Base-by-base conservation (phyloP, 768 basidiomycete genomes). In the Agaricus blazei region DNA sequence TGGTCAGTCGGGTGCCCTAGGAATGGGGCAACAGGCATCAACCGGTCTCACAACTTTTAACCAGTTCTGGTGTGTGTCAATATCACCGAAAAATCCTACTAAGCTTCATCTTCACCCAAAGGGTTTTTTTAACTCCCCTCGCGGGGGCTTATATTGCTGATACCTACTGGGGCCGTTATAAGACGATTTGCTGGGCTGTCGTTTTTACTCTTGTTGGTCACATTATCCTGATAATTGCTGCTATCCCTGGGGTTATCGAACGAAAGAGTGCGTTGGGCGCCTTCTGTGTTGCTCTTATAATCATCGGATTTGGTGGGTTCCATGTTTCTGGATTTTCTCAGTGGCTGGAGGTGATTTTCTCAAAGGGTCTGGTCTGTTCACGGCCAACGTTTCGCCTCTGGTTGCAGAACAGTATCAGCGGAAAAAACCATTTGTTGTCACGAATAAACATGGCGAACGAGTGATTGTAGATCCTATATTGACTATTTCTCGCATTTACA, bases 351-450 rank as follows among this genome's bases (percentile, higher is more conserved):
- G 26, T 68, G 19, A 19, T 9, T n/a, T n/a, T n/a, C n/a, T n/a
- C n/a, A 47, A 19, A 69, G 82, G 87, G 15, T 79, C 87, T 9
- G 88, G 87, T 5, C 71, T 84, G 23, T 88, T 90, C 79, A 90
- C 90, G 69, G 70, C 83, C 1, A 90, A 89, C 65, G 83, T 91
- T 58, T 85, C 84, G 0, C 88, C 89, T 2, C 72, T 92, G 60
- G 76, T 91, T 24, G 90, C 90, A 7, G 90, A 91, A 65, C 90
- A 91, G 63, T 85, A 86, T 63, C 76, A 69, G 54, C 72, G 75
- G 44, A 81, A 77, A 9, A 75, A 74, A 58, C 71, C 75, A 11
- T 87, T 83, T 65, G 69, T 88, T 29, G 40, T 63, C 3, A 77
- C 73, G 8, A 79, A 73, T 1, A 74, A 70, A 46, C 68, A 57